phyloP scores from a whole-genome alignment of 192 early-diverging fungal species.

The Podila epigama region DNA sequence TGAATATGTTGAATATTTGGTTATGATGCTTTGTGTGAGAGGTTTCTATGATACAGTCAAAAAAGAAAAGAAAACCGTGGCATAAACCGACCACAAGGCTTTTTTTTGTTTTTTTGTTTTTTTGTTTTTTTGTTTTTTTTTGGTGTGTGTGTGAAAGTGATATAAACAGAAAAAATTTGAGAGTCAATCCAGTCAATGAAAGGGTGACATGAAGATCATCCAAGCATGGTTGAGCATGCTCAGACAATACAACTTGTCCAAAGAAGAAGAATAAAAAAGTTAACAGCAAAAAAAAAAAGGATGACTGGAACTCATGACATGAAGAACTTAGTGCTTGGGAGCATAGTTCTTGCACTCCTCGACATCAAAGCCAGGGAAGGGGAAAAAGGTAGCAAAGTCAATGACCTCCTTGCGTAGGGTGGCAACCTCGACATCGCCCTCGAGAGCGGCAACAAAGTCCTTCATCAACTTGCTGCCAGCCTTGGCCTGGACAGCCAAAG shows the following conservation, averaged over 20 bases:
- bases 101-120: neutral
- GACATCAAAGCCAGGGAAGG: slow-evolving; percentile 88
- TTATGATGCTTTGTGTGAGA: slow-evolving; percentile 32
- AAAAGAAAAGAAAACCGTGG: slow-evolving; percentile 13
- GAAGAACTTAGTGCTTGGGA: slow-evolving; percentile 34
- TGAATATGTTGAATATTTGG: slow-evolving; percentile 53
- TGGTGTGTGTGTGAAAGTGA: slow-evolving; percentile 12
- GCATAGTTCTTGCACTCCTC: slow-evolving; percentile 14
- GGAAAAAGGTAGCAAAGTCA: slow-evolving; percentile 91
- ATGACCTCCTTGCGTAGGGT: slow-evolving; percentile 88
- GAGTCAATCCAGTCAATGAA: neutral
- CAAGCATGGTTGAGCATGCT: slow-evolving; percentile 49
- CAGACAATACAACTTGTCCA: neutral
- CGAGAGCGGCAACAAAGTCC: slow-evolving; percentile 92
- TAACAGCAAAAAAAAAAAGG: neutral
- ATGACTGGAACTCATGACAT: neutral
- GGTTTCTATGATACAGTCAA: slow-evolving; percentile 47
- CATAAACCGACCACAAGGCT: slow-evolving; percentile 34
- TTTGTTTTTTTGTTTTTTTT: slow-evolving; percentile 2
- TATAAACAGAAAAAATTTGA: neutral
- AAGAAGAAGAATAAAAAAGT: neutral
- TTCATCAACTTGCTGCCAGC: slow-evolving; percentile 94
- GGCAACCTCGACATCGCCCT: slow-evolving; percentile 79
- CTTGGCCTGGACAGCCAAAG: slow-evolving; percentile 82
- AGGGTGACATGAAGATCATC: neutral